Evolutionary conservation across 495 filamentous ascomycete genomes (phyloP), one percentile per base, ranked within the genome.

Genomic region (Hypoxylon lenormandii): DNA sequence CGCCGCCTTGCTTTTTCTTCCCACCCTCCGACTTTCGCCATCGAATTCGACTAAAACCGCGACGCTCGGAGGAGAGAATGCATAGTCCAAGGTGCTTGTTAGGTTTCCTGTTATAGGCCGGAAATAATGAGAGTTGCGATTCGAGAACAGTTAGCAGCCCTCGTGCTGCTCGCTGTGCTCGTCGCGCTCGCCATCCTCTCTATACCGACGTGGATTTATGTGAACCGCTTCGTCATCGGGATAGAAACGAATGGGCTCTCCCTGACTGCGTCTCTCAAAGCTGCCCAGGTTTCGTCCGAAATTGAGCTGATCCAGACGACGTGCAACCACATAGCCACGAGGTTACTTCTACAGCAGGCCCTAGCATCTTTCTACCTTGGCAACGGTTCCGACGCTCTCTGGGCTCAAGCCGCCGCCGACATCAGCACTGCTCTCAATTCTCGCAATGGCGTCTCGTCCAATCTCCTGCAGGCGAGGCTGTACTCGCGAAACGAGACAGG

Each of bases 211-310:
- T 90, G 91, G 91, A 79, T 90, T 54, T 92, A 88, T 53, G 92
- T 90, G 63, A 89, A 92, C 75, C 82, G 85, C 52, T 92, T 93
- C 66, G 89, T 95, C 23, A 78, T 90, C 12, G 81, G 78, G 50
- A 84, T 93, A 70, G 81, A 74, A 79, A 78, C 67, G 15, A 80
- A 81, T 45, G 83, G 86, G 36, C 85, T 96, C 28, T 79, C 89
- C 23, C 84, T 97, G 50, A 91, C 91, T 1, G 94, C 94, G 13
- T 91, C 89, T 11, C 86, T 97, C 74, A 97, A 96, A 76, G 89
- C 93, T 22, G 87, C 90, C 18, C 89, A 94, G 73, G 83, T 97
- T 36, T 79, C 88, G n/a, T 88, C 89, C 49, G 90, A 90, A 72
- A 83, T 96, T 22, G 81, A 89, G 33, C 82, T 94, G 40, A 86